A percentile compares a stretch with the other conserved stretches of the same genome.
Evolutionary conservation across 176 grass and related monocot genomes (phyloP).

Genomic region (Aegilops tauschii): DNA sequence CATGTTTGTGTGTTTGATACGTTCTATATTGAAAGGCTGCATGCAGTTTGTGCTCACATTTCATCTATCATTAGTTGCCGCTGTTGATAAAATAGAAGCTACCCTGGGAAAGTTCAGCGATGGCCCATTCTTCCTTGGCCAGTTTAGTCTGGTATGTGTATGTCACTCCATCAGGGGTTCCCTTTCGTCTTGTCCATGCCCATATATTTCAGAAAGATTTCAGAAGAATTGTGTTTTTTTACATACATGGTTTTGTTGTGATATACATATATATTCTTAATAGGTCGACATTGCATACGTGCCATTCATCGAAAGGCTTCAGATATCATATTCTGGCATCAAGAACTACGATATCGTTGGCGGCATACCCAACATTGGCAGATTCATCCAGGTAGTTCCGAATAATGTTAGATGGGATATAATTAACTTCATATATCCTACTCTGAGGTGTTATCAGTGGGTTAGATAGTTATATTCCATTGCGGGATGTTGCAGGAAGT

Average conservation of each 20-base stretch:
- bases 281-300: slow-evolving; percentile 86
- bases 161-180: not conserved
- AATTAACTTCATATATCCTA: too few species aligned
- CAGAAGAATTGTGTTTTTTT: not conserved
- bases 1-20: not conserved
- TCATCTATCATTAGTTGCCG: slow-evolving; percentile 42
- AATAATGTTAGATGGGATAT: not conserved
- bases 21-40: not conserved
- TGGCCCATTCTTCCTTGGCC: slow-evolving; percentile 76
- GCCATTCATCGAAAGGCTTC: slow-evolving; percentile 67
- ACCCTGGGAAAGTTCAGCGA: slow-evolving; percentile 64
- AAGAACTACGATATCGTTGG: slow-evolving; percentile 82
- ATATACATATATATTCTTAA: too few species aligned
- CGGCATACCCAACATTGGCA: slow-evolving; percentile 57
- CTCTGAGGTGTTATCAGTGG: too few species aligned
- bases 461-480: not conserved
- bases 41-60: not conserved
- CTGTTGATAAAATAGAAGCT: slow-evolving; percentile 75
- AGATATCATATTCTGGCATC: slow-evolving; percentile 41
- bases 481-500: slow-evolving; percentile 43
- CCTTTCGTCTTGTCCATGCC: not conserved
- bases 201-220: not conserved
- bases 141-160: slow-evolving; percentile 64
- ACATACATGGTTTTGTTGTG: not conserved
- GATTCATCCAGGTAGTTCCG: slow-evolving; percentile 61